These are phyloP conservation scores for Dictyostelium firmibasis DNA, from an alignment of 78 protist genomes.

Conservation along the genomic window DNA sequence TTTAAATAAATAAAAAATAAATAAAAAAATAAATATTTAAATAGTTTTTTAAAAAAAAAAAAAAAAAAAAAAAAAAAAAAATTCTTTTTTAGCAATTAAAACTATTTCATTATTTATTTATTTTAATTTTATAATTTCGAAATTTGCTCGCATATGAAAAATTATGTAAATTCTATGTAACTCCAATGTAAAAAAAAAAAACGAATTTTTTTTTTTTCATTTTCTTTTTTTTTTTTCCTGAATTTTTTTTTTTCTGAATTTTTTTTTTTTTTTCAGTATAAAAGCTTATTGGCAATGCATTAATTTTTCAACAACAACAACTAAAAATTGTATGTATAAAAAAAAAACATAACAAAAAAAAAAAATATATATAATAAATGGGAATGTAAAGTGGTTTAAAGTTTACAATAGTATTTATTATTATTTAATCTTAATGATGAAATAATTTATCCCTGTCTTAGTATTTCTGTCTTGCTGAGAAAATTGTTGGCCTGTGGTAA, in stretches of 20 bases:
- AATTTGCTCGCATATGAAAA: not conserved
- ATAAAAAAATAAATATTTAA: not conserved
- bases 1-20: not conserved
- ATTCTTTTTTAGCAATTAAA: no score
- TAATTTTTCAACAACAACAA: not conserved
- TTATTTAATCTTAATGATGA: not conserved
- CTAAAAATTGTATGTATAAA: not conserved
- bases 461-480: not conserved
- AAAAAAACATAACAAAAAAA: not conserved
- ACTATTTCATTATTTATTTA: no score
- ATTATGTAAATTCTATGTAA: not conserved
- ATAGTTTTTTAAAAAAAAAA: not conserved
- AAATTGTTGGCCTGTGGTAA: not conserved
- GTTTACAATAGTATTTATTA: not conserved
- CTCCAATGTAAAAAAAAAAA: not conserved
- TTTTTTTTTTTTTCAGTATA: no score
- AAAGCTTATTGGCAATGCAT: no score
- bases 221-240: no score
- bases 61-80: not conserved
- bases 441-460: slow-evolving; percentile 4
- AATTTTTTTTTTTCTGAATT: no score
- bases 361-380: no score
- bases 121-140: no score
- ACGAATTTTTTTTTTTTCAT: no score
- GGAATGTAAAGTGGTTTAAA: not conserved